Evolutionary conservation across 2,329 filamentous ascomycete species (phyloP).

Genomic region (Exserohilum rostratum): DNA sequence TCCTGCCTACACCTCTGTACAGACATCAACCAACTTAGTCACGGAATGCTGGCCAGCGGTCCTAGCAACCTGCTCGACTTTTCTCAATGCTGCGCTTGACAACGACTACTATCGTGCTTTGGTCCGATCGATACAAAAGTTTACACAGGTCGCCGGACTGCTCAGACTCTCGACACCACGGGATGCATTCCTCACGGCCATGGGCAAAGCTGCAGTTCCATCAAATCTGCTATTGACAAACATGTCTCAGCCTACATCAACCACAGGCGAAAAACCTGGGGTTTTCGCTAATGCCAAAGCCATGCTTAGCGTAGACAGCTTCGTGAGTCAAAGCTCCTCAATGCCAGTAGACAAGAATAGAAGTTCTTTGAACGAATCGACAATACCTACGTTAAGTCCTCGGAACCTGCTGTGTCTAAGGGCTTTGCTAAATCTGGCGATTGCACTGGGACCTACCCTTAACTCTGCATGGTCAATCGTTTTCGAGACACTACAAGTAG

Average conservation of each 20-base stretch:
- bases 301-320: slow-evolving; percentile 73
- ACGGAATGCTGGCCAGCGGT: slow-evolving; percentile 96
- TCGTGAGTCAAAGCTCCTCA: slow-evolving; percentile 65
- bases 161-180: slow-evolving; percentile 82
- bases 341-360: slow-evolving; percentile 62
- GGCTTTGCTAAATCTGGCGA: slow-evolving; percentile 92
- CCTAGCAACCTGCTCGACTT: slow-evolving; percentile 92
- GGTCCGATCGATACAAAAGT: slow-evolving; percentile 91
- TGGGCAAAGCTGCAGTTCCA: slow-evolving; percentile 92
- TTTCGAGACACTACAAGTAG: slow-evolving; percentile 88
- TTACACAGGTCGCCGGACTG: slow-evolving; percentile 91
- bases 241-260: slow-evolving; percentile 43
- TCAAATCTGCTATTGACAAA: slow-evolving; percentile 65
- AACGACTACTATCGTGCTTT: slow-evolving; percentile 92
- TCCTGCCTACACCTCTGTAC: slow-evolving; percentile 71
- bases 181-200: slow-evolving; percentile 91
- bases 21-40: slow-evolving; percentile 79
- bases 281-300: slow-evolving; percentile 74
- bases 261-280: slow-evolving; percentile 60
- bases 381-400: slow-evolving; percentile 69
- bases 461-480: slow-evolving; percentile 87
- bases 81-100: slow-evolving; percentile 88
- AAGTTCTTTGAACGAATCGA: slow-evolving; percentile 61
- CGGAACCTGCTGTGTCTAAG: slow-evolving; percentile 88
- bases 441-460: slow-evolving; percentile 88